These are phyloP conservation scores for Kwoniella pini DNA, from an alignment of 768 basidiomycete genomes.

Conservation along the genomic window DNA sequence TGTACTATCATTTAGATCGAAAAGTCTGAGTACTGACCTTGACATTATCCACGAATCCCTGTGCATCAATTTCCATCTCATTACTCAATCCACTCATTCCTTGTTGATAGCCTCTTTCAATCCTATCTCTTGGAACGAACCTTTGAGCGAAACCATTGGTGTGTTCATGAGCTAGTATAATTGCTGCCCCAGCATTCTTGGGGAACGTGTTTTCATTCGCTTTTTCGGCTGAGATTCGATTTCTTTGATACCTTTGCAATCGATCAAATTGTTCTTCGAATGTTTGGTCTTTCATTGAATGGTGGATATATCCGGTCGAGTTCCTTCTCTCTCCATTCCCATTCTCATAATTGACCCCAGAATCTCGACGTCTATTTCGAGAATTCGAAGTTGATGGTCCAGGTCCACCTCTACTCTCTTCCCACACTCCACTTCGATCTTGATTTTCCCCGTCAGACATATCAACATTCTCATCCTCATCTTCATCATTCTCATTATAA, in stretches of 20 bases:
- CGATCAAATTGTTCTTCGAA: constrained; percentile 15
- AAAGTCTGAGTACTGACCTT: constrained; percentile 17
- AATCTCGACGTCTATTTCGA: neutral
- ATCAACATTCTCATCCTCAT: constrained; percentile 11
- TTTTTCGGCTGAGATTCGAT: neutral
- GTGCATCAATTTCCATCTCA: constrained; percentile 24
- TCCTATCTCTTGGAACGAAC: constrained; percentile 7
- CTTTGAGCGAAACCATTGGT: neutral
- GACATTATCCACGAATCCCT: constrained; percentile 31
- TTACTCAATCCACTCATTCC: constrained; percentile 22
- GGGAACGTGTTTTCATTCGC: constrained; percentile 1
- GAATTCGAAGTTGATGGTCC: constrained; percentile 12
- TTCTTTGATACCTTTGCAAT: constrained; percentile 10
- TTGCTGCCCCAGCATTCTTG: neutral
- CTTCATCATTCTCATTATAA: neutral
- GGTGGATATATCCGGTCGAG: neutral
- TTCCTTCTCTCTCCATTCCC: neutral
- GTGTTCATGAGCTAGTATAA: constrained; percentile 11
- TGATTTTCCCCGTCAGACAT: neutral
- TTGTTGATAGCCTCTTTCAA: constrained; percentile 15
- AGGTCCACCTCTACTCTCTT: neutral
- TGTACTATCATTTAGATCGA: too few relatives aligned
- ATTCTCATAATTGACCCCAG: neutral
- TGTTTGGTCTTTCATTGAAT: neutral
- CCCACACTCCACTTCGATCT: neutral